Conservation (phyloP, 2,329 filamentous ascomycete species). For the Paraphoma sp. region DNA sequence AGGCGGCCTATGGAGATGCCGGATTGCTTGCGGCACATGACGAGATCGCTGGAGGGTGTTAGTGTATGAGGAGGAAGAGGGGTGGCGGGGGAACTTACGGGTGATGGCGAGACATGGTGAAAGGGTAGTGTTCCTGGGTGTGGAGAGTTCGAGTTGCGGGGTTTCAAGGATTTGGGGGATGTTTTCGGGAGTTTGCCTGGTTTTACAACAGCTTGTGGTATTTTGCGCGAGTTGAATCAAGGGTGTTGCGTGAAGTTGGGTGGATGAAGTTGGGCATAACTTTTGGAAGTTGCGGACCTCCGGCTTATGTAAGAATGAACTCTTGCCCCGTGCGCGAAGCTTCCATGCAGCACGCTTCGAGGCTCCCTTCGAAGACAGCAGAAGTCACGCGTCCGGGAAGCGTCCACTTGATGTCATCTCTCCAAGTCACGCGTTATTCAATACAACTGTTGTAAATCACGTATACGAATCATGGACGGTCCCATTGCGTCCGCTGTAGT, state of each 20-base stretch:
- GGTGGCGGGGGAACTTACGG: constrained; percentile 65
- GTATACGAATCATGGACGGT: constrained; percentile 39
- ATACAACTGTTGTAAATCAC: neutral
- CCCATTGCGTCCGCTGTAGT: constrained; percentile 62
- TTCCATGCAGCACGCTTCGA: constrained; percentile 7
- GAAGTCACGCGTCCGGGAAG: neutral
- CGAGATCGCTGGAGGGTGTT: constrained; percentile 73
- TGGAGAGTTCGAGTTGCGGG: neutral
- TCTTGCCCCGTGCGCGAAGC: constrained; percentile 33
- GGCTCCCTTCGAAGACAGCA: neutral
- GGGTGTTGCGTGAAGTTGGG: neutral
- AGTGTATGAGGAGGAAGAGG: constrained; percentile 8
- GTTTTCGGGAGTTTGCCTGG: too few relatives aligned
- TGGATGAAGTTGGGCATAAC: constrained; percentile 1
- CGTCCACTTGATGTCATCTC: neutral
- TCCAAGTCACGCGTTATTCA: neutral
- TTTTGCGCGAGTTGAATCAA: too few relatives aligned
- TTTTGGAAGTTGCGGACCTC: constrained; percentile 21
- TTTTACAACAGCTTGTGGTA: neutral
- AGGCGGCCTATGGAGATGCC: constrained; percentile 98
- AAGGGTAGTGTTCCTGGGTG: neutral
- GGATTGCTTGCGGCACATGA: constrained; percentile 99
- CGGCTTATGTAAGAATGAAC: constrained; percentile 18
- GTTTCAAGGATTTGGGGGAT: neutral
- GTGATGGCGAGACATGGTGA: constrained; percentile 87